These are phyloP conservation scores for Mitragyna speciosa DNA, from an alignment of 257 asterid genomes.

Conservation along the genomic window DNA sequence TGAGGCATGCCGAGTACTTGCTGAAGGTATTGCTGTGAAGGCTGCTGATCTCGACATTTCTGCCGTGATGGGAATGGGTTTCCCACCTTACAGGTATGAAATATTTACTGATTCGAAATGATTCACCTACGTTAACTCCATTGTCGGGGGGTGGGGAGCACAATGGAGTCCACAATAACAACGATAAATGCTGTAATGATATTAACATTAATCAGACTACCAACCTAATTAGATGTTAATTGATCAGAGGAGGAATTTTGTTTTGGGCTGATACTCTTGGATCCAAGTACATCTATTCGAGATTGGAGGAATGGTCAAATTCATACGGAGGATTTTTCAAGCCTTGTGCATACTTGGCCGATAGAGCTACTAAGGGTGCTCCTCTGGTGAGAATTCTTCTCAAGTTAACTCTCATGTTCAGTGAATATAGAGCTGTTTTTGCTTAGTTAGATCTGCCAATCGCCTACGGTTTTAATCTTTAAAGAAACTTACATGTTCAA, in stretches of 20 bases:
- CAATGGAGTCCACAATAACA: background rate
- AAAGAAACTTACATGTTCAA: background rate
- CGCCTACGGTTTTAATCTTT: background rate
- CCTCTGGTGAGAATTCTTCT: constrained; percentile 65
- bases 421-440: background rate
- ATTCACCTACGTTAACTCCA: background rate
- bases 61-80: constrained; percentile 96
- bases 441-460: background rate
- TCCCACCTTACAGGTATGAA: constrained; percentile 87
- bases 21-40: constrained; percentile 84
- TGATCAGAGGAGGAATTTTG: constrained; percentile 78
- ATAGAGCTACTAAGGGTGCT: constrained; percentile 78
- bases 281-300: constrained; percentile 77
- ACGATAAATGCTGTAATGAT: too few species aligned
- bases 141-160: too few species aligned
- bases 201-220: background rate
- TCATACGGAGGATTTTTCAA: constrained; percentile 74
- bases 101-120: background rate
- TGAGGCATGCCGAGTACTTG: constrained; percentile 93
- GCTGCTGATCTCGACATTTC: constrained; percentile 94
- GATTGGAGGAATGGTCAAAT: constrained; percentile 75
- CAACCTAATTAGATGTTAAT: constrained; percentile 5
- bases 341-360: constrained; percentile 79
- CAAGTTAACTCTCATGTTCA: background rate
- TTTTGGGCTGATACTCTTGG: constrained; percentile 95